Percentiles rank a stretch among this genome's conserved stretches.
Evolutionary conservation across 2,329 filamentous ascomycete genomes (phyloP).

Genomic region (Fusarium brachygibbosum): DNA sequence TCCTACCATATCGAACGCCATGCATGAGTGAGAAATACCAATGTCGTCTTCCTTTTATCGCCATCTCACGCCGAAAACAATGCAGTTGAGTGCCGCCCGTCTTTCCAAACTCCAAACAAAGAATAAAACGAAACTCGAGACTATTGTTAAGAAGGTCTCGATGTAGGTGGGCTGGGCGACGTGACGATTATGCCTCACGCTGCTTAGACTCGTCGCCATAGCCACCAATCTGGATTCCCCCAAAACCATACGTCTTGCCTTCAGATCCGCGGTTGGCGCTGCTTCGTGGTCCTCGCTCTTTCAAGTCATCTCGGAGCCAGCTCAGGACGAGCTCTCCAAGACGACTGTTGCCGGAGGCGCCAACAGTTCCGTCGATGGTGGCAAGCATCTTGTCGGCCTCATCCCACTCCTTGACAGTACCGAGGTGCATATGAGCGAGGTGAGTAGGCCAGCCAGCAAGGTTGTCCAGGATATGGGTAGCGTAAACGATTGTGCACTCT

Average conservation of each 20-base stretch:
- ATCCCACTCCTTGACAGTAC: slow-evolving; percentile 89
- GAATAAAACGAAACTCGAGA: slow-evolving; percentile 22
- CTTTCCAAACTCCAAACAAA: slow-evolving; percentile 27
- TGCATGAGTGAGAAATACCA: slow-evolving; percentile 24
- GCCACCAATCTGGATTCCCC: slow-evolving; percentile 66
- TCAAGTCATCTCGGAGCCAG: slow-evolving; percentile 87
- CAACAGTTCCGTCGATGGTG: slow-evolving; percentile 57
- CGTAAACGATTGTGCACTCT: slow-evolving; percentile 93
- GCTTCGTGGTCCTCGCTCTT: slow-evolving; percentile 81
- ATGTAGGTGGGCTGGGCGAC: not conserved
- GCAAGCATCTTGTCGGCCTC: slow-evolving; percentile 77
- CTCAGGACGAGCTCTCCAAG: slow-evolving; percentile 88
- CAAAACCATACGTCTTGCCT: slow-evolving; percentile 72
- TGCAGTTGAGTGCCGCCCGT: slow-evolving; percentile 53
- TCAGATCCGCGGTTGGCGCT: slow-evolving; percentile 68
- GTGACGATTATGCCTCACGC: slow-evolving; percentile 46
- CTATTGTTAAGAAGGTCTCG: slow-evolving; percentile 44
- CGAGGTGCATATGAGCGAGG: slow-evolving; percentile 94
- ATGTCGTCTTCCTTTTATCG: slow-evolving; percentile 14
- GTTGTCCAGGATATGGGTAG: slow-evolving; percentile 97
- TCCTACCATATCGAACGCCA: slow-evolving; percentile 44
- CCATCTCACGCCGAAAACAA: slow-evolving; percentile 37
- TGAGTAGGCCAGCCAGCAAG: slow-evolving; percentile 95
- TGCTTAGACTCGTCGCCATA: slow-evolving; percentile 68
- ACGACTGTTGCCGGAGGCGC: slow-evolving; percentile 77